These are phyloP conservation scores for Aspergillus fischeri DNA, from an alignment of 2,329 filamentous ascomycete genomes.

Conservation along the genomic window DNA sequence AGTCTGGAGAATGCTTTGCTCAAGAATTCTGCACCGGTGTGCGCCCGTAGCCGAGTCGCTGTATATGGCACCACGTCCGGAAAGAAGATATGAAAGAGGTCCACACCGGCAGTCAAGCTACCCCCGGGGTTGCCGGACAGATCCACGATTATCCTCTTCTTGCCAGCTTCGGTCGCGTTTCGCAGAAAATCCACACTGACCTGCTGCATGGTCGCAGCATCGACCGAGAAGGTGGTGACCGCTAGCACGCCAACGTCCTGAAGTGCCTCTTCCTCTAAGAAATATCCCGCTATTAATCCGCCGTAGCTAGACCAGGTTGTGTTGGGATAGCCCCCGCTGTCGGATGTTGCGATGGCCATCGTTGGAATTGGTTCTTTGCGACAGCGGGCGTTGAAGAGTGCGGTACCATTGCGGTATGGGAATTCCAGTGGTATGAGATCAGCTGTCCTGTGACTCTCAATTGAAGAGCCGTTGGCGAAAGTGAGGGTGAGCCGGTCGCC, in stretches of 20 bases:
- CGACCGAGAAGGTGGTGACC: slow-evolving; percentile 12
- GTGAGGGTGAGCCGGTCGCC: not conserved
- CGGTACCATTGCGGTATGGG: not conserved
- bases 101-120: slow-evolving; percentile 43
- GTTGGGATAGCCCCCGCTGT: slow-evolving; percentile 13
- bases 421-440: not conserved
- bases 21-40: slow-evolving; percentile 36
- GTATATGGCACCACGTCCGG: slow-evolving; percentile 44
- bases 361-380: not conserved
- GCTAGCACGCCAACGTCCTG: not conserved
- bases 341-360: slow-evolving; percentile 8
- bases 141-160: slow-evolving; percentile 63
- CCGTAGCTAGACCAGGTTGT: slow-evolving; percentile 12
- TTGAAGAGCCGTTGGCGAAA: not conserved
- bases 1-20: slow-evolving; percentile 23
- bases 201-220: slow-evolving; percentile 7
- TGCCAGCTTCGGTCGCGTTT: slow-evolving; percentile 36
- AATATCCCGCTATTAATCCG: not conserved
- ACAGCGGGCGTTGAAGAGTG: not conserved
- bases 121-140: slow-evolving; percentile 60
- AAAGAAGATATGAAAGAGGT: slow-evolving; percentile 54
- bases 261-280: not conserved
- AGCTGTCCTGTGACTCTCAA: not conserved
- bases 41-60: slow-evolving; percentile 45
- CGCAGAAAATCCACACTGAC: slow-evolving; percentile 17